Percentiles rank a stretch among this genome's conserved stretches.
These are phyloP conservation scores for Daldinia loculata DNA, from an alignment of 495 filamentous ascomycete species.

Conservation along the genomic window DNA sequence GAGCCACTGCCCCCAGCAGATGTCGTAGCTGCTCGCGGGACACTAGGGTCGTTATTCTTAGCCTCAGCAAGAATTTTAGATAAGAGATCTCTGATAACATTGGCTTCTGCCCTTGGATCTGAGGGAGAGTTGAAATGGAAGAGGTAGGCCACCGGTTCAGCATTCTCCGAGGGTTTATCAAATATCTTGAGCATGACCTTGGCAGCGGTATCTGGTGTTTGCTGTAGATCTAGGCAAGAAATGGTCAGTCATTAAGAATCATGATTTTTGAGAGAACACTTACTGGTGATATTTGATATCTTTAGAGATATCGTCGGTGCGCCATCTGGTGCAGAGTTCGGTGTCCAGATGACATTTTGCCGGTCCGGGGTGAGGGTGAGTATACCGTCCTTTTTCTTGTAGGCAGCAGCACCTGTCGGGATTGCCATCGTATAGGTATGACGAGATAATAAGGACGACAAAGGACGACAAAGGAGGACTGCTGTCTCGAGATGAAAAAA, in stretches of 20 bases:
- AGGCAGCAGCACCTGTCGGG: constrained; percentile 75
- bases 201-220: constrained; percentile 79
- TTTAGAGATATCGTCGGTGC: constrained; percentile 70
- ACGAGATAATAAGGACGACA: not conserved
- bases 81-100: constrained; percentile 81
- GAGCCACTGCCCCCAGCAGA: constrained; percentile 57
- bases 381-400: constrained; percentile 96
- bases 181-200: constrained; percentile 95
- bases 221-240: constrained; percentile 76
- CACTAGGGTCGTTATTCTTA: constrained; percentile 64
- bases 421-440: constrained; percentile 58
- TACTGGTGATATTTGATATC: constrained; percentile 82
- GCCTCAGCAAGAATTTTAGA: constrained; percentile 74
- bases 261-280: constrained; percentile 37
- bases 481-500: not conserved
- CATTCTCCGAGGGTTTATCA: constrained; percentile 65
- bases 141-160: constrained; percentile 72
- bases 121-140: constrained; percentile 85
- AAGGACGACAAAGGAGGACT: not conserved
- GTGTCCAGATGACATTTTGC: constrained; percentile 80
- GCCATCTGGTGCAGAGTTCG: constrained; percentile 62
- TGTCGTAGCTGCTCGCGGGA: constrained; percentile 53
- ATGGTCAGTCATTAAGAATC: constrained; percentile 11
- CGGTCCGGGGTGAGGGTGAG: constrained; percentile 75
- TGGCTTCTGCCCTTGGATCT: constrained; percentile 81